Base-by-base conservation (phyloP, 129 eudicot genomes). In the Chrysanthemum lavandulifolium region DNA sequence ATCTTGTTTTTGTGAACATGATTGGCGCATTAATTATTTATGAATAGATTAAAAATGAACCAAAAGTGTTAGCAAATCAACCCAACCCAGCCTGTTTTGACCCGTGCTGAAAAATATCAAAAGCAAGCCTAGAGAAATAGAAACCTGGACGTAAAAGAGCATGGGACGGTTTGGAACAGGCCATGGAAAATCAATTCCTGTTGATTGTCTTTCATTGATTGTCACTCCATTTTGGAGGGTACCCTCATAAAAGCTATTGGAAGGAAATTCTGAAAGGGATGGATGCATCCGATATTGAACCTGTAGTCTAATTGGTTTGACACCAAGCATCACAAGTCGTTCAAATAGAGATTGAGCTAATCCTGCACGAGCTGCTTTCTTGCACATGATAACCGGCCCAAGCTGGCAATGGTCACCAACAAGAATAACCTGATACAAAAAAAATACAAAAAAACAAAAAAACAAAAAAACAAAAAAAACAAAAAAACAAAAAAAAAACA, bases 121-220 rank as follows among this genome's bases (percentile, higher is more conserved):
- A 48, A 52, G 63, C 40, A 63, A 15, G 43, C 45, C 18, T 15
- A 51, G 43, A 62, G 12, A 51, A 63, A 5, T 63, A 2, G 13
- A 16, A 79, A 92, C 98, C 96, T 92, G 96, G 57, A 92, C 98
- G 79, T 92, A 92, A 68, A 89, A 92, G 78, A 92, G 85, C 98
- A 89, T 92, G 51, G 96, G 98, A 63, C 96, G 86, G 64, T 89
- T 89, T 65, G 98, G 98, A 75, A 92, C 98, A 58, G 98, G 98
- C 98, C 98, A 92, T n/a, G 98, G 98, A 63, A 92, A 92, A 82
- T 92, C 96, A 77, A 92, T 85, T 68, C 98, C 96, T 53, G 98
- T 65, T 53, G 98, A 87, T 75, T 81, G 96, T 67, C 98, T 87
- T 82, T 92, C 98, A 80, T 89, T 92, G 27, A 92, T 80, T 48